These are phyloP conservation scores for Chaetomium strumarium DNA, from an alignment of 2,329 filamentous ascomycete genomes.

Conservation along the genomic window DNA sequence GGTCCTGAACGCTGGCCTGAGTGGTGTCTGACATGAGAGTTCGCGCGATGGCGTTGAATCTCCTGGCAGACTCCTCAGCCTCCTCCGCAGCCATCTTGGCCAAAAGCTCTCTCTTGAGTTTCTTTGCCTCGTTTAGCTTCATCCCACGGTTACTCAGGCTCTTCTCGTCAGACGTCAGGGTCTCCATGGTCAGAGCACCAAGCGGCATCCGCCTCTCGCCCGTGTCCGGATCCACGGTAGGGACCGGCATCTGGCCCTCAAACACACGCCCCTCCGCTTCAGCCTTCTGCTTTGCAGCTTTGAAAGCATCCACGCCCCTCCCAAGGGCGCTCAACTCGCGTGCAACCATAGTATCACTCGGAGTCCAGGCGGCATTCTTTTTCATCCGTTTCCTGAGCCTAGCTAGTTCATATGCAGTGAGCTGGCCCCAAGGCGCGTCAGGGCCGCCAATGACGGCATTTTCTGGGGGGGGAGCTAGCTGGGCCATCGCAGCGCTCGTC, in stretches of 20 bases:
- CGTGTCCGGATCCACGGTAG: constrained; percentile 44
- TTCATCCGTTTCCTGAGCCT: constrained; percentile 80
- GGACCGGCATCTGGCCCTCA: constrained; percentile 38
- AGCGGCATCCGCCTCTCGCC: constrained; percentile 49
- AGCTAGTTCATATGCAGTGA: constrained; percentile 60
- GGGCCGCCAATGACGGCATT: constrained; percentile 53
- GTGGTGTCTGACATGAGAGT: constrained; percentile 25
- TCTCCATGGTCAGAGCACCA: constrained; percentile 53
- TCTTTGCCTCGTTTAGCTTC: constrained; percentile 74
- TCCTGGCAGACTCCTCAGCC: constrained; percentile 38
- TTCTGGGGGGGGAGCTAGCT: constrained; percentile 52
- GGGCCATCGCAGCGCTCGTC: constrained; percentile 35
- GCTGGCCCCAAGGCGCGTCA: constrained; percentile 60
- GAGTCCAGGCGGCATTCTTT: constrained; percentile 82
- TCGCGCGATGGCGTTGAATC: constrained; percentile 28
- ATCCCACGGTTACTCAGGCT: constrained; percentile 66
- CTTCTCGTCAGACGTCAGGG: constrained; percentile 54
- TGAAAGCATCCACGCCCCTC: constrained; percentile 58
- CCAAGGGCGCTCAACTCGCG: constrained; percentile 67
- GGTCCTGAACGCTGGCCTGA: constrained; percentile 11
- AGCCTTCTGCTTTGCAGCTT: constrained; percentile 56
- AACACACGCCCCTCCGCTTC: constrained; percentile 61
- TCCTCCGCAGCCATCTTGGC: constrained; percentile 58
- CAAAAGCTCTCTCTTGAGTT: constrained; percentile 61
- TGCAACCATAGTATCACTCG: constrained; percentile 80